Evolutionary conservation across 768 basidiomycete genomes (phyloP).

Genomic region (Auricularia cornea): DNA sequence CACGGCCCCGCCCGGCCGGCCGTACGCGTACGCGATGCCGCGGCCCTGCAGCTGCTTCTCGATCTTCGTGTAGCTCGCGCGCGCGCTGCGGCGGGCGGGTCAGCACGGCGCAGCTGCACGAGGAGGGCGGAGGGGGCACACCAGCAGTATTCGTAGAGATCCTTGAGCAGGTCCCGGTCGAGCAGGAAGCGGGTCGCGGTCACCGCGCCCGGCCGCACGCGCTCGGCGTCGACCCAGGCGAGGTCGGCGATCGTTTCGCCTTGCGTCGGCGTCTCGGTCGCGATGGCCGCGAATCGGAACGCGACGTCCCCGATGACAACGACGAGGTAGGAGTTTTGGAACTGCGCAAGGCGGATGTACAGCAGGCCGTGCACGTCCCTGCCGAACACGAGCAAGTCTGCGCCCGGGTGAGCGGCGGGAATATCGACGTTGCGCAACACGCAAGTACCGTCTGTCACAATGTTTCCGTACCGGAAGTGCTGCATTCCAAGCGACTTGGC

Average conservation of each 20-base stretch:
- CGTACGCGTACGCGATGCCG: constrained; percentile 67
- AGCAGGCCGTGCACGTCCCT: constrained; percentile 49
- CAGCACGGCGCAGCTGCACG: no score
- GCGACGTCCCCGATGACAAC: constrained; percentile 71
- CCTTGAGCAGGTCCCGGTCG: constrained; percentile 62
- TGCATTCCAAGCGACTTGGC: constrained; percentile 79
- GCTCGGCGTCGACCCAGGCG: constrained; percentile 13
- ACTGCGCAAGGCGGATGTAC: constrained; percentile 70
- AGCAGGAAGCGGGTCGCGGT: constrained; percentile 43
- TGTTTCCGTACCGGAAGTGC: constrained; percentile 60
- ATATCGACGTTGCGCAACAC: background rate
- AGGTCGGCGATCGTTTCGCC: constrained; percentile 11
- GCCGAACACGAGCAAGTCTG: constrained; percentile 69
- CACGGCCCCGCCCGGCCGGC: constrained; percentile 43
- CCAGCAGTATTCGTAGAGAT: constrained; percentile 86
- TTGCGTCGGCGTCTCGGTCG: constrained; percentile 20
- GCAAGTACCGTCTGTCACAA: constrained; percentile 50
- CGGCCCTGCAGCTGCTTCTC: constrained; percentile 81
- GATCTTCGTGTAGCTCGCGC: constrained; percentile 83
- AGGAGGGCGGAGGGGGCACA: no score
- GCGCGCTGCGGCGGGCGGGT: constrained; percentile 44
- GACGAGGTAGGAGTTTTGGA: constrained; percentile 76
- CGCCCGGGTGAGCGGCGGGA: background rate
- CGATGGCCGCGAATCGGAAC: constrained; percentile 76
- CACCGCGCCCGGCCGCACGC: background rate